A percentile compares a stretch with the other conserved stretches of the same genome.
Conservation (phyloP, 2,329 filamentous ascomycete genomes). For the Metarhizium brunneum region DNA sequence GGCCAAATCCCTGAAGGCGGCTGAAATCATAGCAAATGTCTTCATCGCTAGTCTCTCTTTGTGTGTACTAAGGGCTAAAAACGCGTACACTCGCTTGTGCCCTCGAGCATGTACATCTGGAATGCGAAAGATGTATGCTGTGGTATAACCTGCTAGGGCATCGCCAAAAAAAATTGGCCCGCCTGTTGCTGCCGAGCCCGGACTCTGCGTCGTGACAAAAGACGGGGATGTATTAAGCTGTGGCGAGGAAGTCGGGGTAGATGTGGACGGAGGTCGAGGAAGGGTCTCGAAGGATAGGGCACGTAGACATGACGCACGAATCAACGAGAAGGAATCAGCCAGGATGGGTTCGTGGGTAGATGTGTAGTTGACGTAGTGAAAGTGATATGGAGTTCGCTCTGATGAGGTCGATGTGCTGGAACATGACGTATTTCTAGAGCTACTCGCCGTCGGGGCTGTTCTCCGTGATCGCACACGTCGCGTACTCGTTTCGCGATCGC, state of each 20-base stretch:
- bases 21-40: slow-evolving; percentile 52
- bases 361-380: slow-evolving; percentile 58
- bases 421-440: slow-evolving; percentile 36
- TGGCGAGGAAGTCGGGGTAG: slow-evolving; percentile 27
- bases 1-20: slow-evolving; percentile 54
- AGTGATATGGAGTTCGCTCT: slow-evolving; percentile 39
- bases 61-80: slow-evolving; percentile 56
- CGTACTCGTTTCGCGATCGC: slow-evolving; percentile 33
- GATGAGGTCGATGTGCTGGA: slow-evolving; percentile 45
- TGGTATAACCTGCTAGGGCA: slow-evolving; percentile 55
- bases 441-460: slow-evolving; percentile 33
- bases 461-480: slow-evolving; percentile 30
- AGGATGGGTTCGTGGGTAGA: slow-evolving; percentile 57
- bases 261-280: slow-evolving; percentile 42
- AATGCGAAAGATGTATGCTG: slow-evolving; percentile 61
- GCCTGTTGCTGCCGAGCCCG: slow-evolving; percentile 47
- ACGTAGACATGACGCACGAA: slow-evolving; percentile 56
- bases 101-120: slow-evolving; percentile 59
- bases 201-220: slow-evolving; percentile 45
- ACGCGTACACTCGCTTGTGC: slow-evolving; percentile 60
- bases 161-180: slow-evolving; percentile 64
- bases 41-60: slow-evolving; percentile 57
- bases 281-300: slow-evolving; percentile 59
- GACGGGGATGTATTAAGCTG: slow-evolving; percentile 31
- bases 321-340: slow-evolving; percentile 54